Evolutionary conservation across 495 filamentous ascomycete genomes (phyloP).

Genomic region (Aspergillus kassunensis): DNA sequence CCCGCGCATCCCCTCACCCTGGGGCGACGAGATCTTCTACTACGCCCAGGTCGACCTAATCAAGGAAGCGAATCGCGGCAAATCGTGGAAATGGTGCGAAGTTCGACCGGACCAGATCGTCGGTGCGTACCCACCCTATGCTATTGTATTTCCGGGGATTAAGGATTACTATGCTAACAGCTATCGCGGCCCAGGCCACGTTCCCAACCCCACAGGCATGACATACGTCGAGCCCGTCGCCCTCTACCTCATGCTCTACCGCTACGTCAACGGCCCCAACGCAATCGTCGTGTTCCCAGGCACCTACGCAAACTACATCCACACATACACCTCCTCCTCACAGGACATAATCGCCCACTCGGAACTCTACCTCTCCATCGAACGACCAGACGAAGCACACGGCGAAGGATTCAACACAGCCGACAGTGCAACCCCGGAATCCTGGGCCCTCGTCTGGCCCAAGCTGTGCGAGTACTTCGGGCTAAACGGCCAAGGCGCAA

Average conservation of each 20-base stretch:
- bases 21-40: slow-evolving; percentile 44
- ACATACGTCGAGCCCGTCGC: slow-evolving; percentile 31
- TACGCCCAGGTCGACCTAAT: slow-evolving; percentile 43
- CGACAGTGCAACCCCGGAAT: slow-evolving; percentile 31
- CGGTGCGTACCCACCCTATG: slow-evolving; percentile 30
- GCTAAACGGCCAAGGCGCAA: not conserved
- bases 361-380: slow-evolving; percentile 34
- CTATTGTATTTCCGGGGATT: too few species aligned
- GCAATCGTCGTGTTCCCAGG: slow-evolving; percentile 36
- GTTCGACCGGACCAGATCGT: slow-evolving; percentile 45
- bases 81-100: slow-evolving; percentile 42
- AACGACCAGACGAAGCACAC: slow-evolving; percentile 39
- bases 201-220: slow-evolving; percentile 14
- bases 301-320: slow-evolving; percentile 13
- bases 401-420: slow-evolving; percentile 54
- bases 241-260: slow-evolving; percentile 36
- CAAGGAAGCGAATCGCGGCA: slow-evolving; percentile 24
- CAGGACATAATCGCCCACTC: slow-evolving; percentile 42
- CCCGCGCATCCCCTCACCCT: slow-evolving; percentile 38
- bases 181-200: too few species aligned
- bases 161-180: too few species aligned
- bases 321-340: slow-evolving; percentile 30
- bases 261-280: slow-evolving; percentile 25
- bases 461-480: slow-evolving; percentile 4
- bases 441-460: not conserved